Evolutionary conservation across 139 green algal species (phyloP).

Genomic region (Tetradesmus lagerheimii): DNA sequence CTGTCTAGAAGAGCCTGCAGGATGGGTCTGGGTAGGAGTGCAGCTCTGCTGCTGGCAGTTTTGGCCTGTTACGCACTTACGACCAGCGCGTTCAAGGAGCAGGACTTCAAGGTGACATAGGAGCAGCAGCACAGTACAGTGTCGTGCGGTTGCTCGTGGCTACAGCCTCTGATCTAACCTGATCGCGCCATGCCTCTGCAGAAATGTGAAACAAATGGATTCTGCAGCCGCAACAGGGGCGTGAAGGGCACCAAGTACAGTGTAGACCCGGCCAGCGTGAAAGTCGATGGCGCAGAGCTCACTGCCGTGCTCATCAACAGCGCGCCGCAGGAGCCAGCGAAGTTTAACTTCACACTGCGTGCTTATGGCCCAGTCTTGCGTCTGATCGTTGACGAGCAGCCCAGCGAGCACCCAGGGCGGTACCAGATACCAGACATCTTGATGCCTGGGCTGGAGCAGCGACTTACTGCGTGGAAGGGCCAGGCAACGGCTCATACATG

Average conservation of each 20-base stretch:
- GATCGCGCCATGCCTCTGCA: conserved; percentile 47
- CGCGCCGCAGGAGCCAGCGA: conserved; percentile 45
- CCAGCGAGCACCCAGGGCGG: conserved; percentile 49
- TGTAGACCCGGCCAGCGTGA: conserved; percentile 67
- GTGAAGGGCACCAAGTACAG: conserved; percentile 62
- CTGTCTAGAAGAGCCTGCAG: not conserved
- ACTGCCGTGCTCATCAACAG: conserved; percentile 68
- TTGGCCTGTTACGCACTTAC: not conserved
- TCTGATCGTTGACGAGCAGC: conserved; percentile 83
- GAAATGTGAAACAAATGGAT: conserved; percentile 87
- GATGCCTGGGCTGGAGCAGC: conserved; percentile 55
- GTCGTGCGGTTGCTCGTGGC: not conserved
- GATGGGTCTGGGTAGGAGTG: not conserved
- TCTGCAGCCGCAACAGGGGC: conserved; percentile 89
- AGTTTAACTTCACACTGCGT: conserved; percentile 73
- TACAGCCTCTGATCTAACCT: not conserved
- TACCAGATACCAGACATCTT: conserved; percentile 88
- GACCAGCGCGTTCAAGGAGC: conserved; percentile 84
- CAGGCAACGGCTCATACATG: conserved; percentile 45
- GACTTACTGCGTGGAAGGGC: conserved; percentile 38
- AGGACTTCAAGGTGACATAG: conserved; percentile 91
- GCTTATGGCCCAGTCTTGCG: conserved; percentile 80
- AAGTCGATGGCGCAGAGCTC: conserved; percentile 57
- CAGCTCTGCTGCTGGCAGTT: not conserved
- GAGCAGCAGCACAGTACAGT: not conserved